Evolutionary conservation across 306 rosid species (phyloP).

Genomic region (Acacia confusa): DNA sequence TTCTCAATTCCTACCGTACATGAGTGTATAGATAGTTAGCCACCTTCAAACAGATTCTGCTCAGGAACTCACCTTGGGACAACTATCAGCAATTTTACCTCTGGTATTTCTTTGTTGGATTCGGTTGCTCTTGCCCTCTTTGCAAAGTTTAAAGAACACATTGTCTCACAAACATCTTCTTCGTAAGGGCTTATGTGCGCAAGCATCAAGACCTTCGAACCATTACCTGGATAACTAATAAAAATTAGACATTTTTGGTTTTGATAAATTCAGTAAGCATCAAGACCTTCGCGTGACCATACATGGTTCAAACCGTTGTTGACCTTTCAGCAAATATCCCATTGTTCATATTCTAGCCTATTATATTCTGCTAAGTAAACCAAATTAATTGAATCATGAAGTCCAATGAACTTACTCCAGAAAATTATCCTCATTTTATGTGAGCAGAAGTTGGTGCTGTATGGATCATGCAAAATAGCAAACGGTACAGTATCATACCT

Average conservation of each 20-base stretch:
- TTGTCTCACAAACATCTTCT: constrained; percentile 80
- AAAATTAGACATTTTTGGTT: constrained; percentile 2
- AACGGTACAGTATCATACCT: constrained; percentile 53
- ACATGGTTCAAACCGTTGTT: constrained; percentile 22
- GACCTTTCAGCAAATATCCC: constrained; percentile 9
- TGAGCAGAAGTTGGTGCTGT: background rate
- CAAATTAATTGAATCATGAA: constrained; percentile 4
- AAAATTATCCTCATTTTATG: background rate
- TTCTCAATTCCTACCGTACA: constrained; percentile 68
- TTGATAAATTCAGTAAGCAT: background rate
- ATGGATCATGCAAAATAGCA: constrained; percentile 21
- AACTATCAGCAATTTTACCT: constrained; percentile 49
- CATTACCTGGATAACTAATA: constrained; percentile 59
- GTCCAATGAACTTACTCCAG: background rate
- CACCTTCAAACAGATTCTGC: constrained; percentile 22
- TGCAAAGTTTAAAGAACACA: constrained; percentile 86
- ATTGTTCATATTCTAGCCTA: constrained; percentile 2
- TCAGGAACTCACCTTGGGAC: constrained; percentile 12
- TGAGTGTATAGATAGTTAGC: constrained; percentile 23
- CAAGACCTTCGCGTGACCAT: background rate
- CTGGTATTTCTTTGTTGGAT: constrained; percentile 58
- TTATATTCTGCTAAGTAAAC: background rate
- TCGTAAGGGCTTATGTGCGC: constrained; percentile 87
- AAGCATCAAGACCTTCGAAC: constrained; percentile 91
- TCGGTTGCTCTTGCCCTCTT: constrained; percentile 81